Evolutionary conservation across 2,329 filamentous ascomycete genomes (phyloP).

Genomic region (Botryotinia convoluta): DNA sequence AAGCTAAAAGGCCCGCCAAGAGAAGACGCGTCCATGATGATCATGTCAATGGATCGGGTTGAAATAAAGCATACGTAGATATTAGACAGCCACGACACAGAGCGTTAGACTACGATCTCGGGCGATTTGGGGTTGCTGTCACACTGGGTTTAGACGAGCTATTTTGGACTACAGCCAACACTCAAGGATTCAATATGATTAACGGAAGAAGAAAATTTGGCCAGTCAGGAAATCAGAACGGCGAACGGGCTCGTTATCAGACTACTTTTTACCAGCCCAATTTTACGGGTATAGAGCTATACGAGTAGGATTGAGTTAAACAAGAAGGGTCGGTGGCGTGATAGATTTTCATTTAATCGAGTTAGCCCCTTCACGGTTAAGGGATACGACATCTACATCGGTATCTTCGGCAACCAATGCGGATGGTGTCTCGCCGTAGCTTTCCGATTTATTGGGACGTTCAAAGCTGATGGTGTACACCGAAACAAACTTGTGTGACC

Average conservation of each 20-base stretch:
- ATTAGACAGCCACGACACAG: conserved; percentile 13
- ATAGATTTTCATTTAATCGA: conserved; percentile 9
- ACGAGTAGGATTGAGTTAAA: conserved; percentile 8
- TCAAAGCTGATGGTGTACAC: conserved; percentile 10
- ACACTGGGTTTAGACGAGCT: conserved; percentile 17
- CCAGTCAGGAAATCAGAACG: conserved; percentile 7
- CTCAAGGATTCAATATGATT: conserved; percentile 1
- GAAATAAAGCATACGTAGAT: conserved; percentile 5
- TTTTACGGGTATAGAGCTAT: not conserved
- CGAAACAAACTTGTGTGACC: conserved; percentile 7
- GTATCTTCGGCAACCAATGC: conserved; percentile 6
- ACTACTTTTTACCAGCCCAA: not conserved
- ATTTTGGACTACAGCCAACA: conserved; percentile 9
- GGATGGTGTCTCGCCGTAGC: conserved; percentile 13
- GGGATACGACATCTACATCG: not conserved
- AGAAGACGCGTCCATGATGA: conserved; percentile 17
- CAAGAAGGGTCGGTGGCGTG: conserved; percentile 10
- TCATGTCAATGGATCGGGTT: conserved; percentile 7
- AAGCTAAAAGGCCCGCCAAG: conserved; percentile 12
- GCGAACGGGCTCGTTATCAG: not conserved
- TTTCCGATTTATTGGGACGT: conserved; percentile 1
- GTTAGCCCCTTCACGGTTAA: conserved; percentile 3
- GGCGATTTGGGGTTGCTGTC: conserved; percentile 11
- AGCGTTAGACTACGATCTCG: conserved; percentile 11
- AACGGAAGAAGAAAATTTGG: not conserved